Evolutionary conservation across 73 alveolate species (phyloP).

Genomic region (Loxodes magnus): DNA sequence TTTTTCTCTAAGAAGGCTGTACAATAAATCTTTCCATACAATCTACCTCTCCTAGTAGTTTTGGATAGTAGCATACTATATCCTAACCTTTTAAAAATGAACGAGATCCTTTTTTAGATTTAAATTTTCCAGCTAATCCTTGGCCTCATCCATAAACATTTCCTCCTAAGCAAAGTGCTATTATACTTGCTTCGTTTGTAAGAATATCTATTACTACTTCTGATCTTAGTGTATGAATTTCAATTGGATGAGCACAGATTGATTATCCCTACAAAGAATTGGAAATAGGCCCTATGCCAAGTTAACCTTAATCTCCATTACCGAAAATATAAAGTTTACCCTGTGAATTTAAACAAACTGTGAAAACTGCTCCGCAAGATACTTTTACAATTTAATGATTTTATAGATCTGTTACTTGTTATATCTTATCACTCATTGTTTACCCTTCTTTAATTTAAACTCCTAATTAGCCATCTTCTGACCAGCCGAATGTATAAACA

Average conservation of each 20-base stretch:
- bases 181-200: slow-evolving; percentile 70
- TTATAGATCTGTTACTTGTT: background rate
- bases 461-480: slow-evolving; percentile 44
- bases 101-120: background rate
- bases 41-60: background rate
- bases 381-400: slow-evolving; percentile 31
- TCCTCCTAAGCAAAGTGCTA: slow-evolving; percentile 42
- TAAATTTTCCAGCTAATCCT: slow-evolving; percentile 34
- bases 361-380: slow-evolving; percentile 70
- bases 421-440: background rate
- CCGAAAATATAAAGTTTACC: slow-evolving; percentile 83
- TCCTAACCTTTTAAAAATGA: slow-evolving; percentile 6
- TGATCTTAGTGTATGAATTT: slow-evolving; percentile 12
- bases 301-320: slow-evolving; percentile 67
- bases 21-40: background rate
- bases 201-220: slow-evolving; percentile 32
- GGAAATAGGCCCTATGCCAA: slow-evolving; percentile 45
- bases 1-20: too few species aligned
- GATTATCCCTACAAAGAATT: background rate
- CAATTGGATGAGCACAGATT: slow-evolving; percentile 30
- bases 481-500: slow-evolving; percentile 48
- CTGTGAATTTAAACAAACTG: slow-evolving; percentile 43
- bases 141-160: slow-evolving; percentile 80
- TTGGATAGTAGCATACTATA: slow-evolving; percentile 6
- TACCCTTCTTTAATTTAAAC: background rate